Base-by-base conservation (phyloP, 768 basidiomycete species). In the Holtermannia corniformis region DNA sequence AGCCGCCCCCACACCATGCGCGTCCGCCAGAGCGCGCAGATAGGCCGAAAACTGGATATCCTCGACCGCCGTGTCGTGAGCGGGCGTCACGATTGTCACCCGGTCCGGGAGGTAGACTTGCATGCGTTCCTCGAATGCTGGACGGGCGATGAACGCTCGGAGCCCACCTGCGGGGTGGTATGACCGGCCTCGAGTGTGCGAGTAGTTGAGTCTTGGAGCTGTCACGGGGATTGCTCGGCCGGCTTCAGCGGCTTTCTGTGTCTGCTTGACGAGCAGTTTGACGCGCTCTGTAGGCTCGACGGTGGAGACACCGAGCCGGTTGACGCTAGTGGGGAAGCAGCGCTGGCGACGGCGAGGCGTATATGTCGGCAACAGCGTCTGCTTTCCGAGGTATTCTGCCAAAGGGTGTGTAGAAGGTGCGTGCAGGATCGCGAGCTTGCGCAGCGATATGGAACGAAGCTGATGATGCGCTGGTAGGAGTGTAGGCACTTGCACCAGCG, bases 351-450 rank as follows among this genome's bases (percentile, higher is more conserved):
- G 52, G 2, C 50, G 48, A 37, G 32, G 32, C 16, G 32, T 16
- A 16, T 7, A 37, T n/a, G n/a, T n/a, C n/a, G n/a, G n/a, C n/a
- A n/a, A n/a, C 16, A 16, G 32, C 10, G 16, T 37, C 32, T 37
- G 32, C 32, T 37, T 7, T 7, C 16, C 16, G 21, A 67, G 55
- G 5, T 56, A 44, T 25, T 59, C 48, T 3, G 62, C 60, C 0
- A 67, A 45, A 26, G 65, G 65, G 45, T 67, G 65, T 19, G 65
- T 63, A 12, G 65, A 67, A 4, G 65, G 63, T 24, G 46, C 50
- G 21, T 59, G 59, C n/a, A 67, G 54, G 21, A 61, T 58, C 25
- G 27, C 25, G 10, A 67, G 27, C 56, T 67, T 67, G 24, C 50
- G 45, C 37, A 54, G 50, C 2, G 63, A 64, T 3, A 58, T 45